Evolutionary conservation across 768 basidiomycete genomes (phyloP).

Genomic region (Holtermanniella nyarrowii): DNA sequence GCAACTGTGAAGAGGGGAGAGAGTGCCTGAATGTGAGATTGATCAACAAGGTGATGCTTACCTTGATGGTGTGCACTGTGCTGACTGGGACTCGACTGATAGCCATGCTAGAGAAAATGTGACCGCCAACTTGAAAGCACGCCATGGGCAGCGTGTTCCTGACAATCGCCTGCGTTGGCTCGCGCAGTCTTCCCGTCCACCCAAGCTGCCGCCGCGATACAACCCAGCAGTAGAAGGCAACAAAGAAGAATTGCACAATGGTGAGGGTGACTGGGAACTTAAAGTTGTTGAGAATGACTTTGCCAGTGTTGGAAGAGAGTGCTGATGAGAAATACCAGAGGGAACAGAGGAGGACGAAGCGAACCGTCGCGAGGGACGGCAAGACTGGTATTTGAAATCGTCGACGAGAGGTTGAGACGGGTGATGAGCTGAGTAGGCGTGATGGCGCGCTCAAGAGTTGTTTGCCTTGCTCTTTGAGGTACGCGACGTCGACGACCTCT

Average conservation of each 20-base stretch:
- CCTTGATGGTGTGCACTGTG: conserved; percentile 99
- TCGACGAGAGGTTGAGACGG: conserved; percentile 10
- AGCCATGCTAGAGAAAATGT: conserved; percentile 95
- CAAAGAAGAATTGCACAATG: conserved; percentile 93
- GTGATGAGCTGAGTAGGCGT: conserved; percentile 3
- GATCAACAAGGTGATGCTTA: conserved; percentile 32
- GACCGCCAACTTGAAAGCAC: conserved; percentile 91
- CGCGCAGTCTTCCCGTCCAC: conserved; percentile 49
- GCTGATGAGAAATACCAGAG: conserved; percentile 94
- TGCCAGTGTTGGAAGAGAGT: conserved; percentile 90
- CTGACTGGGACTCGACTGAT: conserved; percentile 93
- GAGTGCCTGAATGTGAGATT: conserved; percentile 56
- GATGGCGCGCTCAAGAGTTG: conserved; percentile 1
- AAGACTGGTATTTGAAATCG: conserved; percentile 4
- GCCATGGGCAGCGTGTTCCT: conserved; percentile 85
- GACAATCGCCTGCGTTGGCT: conserved; percentile 63
- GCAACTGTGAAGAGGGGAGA: conserved; percentile 95
- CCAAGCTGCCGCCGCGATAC: conserved; percentile 48
- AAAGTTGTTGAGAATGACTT: conserved; percentile 84
- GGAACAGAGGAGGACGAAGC: conserved; percentile 68
- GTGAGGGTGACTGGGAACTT: conserved; percentile 93
- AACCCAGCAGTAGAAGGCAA: conserved; percentile 72
- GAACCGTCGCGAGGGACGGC: conserved; percentile 22
- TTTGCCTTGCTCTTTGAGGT: conserved; percentile 4
- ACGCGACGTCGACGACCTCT: background rate